A percentile compares a stretch with the other conserved stretches of the same genome.
Conservation (phyloP, 345 rosid genomes). For the Linum tenue region DNA sequence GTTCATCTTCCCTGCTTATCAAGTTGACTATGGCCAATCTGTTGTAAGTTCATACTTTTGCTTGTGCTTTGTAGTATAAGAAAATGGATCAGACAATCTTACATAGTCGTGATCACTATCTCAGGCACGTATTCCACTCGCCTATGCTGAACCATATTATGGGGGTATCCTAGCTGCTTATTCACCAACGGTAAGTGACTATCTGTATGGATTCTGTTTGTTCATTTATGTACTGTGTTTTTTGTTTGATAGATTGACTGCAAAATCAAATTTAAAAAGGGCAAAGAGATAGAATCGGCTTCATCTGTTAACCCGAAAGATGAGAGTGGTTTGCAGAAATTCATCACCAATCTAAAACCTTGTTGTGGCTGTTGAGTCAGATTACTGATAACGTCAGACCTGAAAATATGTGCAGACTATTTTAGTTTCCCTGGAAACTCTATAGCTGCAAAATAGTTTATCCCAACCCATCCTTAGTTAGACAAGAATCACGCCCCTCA, state of each 20-base stretch:
- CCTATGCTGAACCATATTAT: constrained; percentile 45
- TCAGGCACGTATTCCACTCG: constrained; percentile 41
- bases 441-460: too few relatives aligned
- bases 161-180: constrained; percentile 38
- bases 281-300: background rate
- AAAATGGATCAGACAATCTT: constrained; percentile 14
- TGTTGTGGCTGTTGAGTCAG: too few relatives aligned
- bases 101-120: constrained; percentile 5
- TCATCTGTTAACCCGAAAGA: background rate
- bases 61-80: constrained; percentile 6
- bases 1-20: constrained; percentile 34
- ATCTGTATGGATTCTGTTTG: background rate
- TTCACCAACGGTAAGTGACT: constrained; percentile 36
- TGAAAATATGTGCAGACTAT: too few relatives aligned
- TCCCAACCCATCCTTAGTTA: too few relatives aligned
- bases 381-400: too few relatives aligned
- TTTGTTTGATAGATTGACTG: too few relatives aligned
- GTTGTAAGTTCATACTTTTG: constrained; percentile 24
- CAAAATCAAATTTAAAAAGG: too few relatives aligned
- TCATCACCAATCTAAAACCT: too few relatives aligned
- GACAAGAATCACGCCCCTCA: too few relatives aligned
- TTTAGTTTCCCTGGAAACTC: too few relatives aligned
- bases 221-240: background rate
- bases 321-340: too few relatives aligned
- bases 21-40: constrained; percentile 27